phyloP scores from a whole-genome alignment of 768 basidiomycete genomes.

The Phylloporus scabripes region DNA sequence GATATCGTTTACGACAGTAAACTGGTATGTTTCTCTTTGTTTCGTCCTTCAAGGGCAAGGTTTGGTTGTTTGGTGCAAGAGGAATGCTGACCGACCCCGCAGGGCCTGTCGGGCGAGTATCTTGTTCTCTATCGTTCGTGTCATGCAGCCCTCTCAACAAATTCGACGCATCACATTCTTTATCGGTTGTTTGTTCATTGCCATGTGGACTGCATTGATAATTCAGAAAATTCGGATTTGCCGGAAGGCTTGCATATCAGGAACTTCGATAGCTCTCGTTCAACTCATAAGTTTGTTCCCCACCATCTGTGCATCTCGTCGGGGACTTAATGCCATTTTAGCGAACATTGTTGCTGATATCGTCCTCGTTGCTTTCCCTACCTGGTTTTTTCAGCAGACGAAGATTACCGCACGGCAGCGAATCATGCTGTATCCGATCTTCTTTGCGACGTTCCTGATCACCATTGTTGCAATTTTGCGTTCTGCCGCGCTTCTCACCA shows the following conservation, averaged over 20 bases:
- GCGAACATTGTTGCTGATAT: conserved; percentile 19
- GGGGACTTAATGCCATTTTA: neutral
- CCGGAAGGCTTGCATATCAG: neutral
- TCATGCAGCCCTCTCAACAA: conserved; percentile 8
- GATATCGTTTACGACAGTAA: conserved; percentile 13
- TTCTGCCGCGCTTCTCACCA: conserved; percentile 5
- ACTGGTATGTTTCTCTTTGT: conserved; percentile 18
- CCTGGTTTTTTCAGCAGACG: conserved; percentile 8
- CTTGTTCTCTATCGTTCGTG: conserved; percentile 19
- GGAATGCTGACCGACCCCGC: neutral
- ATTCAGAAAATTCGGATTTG: conserved; percentile 15
- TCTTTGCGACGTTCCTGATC: conserved; percentile 17
- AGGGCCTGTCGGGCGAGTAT: conserved; percentile 26
- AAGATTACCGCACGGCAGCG: conserved; percentile 9
- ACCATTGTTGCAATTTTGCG: conserved; percentile 18
- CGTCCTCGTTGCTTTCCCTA: conserved; percentile 14
- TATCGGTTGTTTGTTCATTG: conserved; percentile 12
- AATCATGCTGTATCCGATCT: conserved; percentile 16
- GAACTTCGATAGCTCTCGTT: conserved; percentile 7
- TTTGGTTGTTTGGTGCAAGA: neutral
- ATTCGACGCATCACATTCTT: conserved; percentile 3
- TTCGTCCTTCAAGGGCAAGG: neutral
- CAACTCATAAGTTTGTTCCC: conserved; percentile 19
- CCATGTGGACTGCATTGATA: conserved; percentile 23
- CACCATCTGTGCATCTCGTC: neutral